These are phyloP conservation scores for Ophiocordyceps sinensis DNA, from an alignment of 2,329 filamentous ascomycete species.

Conservation along the genomic window DNA sequence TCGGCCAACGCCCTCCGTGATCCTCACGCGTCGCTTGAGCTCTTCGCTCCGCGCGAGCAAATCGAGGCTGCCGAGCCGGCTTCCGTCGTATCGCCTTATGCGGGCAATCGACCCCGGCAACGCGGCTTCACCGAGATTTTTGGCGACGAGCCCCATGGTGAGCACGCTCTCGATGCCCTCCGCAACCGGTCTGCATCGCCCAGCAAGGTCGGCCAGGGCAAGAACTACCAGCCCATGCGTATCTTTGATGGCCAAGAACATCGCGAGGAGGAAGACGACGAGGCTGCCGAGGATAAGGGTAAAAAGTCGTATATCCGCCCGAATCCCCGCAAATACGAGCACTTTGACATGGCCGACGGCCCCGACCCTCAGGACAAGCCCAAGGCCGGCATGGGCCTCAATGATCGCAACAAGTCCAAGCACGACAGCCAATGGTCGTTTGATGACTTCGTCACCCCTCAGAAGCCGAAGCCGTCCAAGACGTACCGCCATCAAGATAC, in stretches of 20 bases:
- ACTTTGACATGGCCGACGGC: constrained; percentile 70
- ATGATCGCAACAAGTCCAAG: constrained; percentile 39
- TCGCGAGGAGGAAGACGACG: constrained; percentile 23
- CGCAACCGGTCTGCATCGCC: constrained; percentile 38
- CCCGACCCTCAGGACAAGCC: constrained; percentile 35
- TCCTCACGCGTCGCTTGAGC: constrained; percentile 55
- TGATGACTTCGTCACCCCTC: constrained; percentile 72
- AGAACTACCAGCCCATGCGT: constrained; percentile 48
- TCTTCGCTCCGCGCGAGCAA: constrained; percentile 59
- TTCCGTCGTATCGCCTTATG: constrained; percentile 46
- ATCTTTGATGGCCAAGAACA: constrained; percentile 44
- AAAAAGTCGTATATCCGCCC: constrained; percentile 39
- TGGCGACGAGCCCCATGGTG: constrained; percentile 30
- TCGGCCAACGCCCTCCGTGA: constrained; percentile 43
- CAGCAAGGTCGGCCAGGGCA: constrained; percentile 37
- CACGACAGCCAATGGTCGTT: constrained; percentile 74
- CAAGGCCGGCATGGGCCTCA: constrained; percentile 22
- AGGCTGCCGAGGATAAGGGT: constrained; percentile 25
- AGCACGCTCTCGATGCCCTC: constrained; percentile 17
- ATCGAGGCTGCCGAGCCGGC: constrained; percentile 34
- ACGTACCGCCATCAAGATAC: constrained; percentile 49
- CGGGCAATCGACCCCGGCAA: constrained; percentile 44
- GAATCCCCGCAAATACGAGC: constrained; percentile 66
- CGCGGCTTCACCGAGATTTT: constrained; percentile 62
- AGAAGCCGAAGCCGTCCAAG: constrained; percentile 52